These are phyloP conservation scores for Anethum foeniculum DNA, from an alignment of 140 eudicot species.

Conservation along the genomic window DNA sequence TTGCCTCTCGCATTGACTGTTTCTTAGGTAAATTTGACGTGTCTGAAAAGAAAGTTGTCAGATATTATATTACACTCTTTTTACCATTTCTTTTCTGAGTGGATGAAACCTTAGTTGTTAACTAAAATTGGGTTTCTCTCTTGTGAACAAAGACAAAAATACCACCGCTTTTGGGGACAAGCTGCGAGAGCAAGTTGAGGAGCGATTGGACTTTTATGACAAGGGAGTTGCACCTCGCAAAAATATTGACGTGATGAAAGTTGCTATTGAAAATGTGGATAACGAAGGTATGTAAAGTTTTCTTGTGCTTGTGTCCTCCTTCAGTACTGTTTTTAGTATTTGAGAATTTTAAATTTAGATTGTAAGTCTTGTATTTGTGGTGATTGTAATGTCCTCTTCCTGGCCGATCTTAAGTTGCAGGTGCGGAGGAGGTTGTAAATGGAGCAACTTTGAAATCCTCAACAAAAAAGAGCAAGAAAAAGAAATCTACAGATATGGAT, in stretches of 20 bases:
- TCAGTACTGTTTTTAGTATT: neutral
- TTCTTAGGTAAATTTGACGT: conserved; percentile 49
- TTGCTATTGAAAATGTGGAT: conserved; percentile 50
- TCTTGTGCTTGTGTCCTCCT: neutral
- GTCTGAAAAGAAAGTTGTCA: neutral
- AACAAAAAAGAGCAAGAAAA: conserved; percentile 56
- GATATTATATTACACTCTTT: no score
- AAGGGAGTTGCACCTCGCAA: conserved; percentile 97
- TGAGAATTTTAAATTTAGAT: neutral
- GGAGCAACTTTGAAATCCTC: conserved; percentile 22
- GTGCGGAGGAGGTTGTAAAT: conserved; percentile 6
- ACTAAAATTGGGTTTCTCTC: neutral
- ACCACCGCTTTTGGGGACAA: conserved; percentile 80
- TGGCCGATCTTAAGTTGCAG: conserved; percentile 13
- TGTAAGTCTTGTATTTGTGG: neutral
- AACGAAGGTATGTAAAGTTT: conserved; percentile 38
- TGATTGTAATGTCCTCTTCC: neutral
- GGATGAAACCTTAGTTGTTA: neutral
- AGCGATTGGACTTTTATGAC: conserved; percentile 87
- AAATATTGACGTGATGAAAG: conserved; percentile 86
- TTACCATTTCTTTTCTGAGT: neutral
- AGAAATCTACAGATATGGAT: conserved; percentile 60
- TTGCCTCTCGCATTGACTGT: conserved; percentile 90
- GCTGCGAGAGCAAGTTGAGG: conserved; percentile 91
- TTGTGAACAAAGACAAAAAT: conserved; percentile 45